phyloP scores from a whole-genome alignment of 75 land plant genomes.

The Larix kaempferi region DNA sequence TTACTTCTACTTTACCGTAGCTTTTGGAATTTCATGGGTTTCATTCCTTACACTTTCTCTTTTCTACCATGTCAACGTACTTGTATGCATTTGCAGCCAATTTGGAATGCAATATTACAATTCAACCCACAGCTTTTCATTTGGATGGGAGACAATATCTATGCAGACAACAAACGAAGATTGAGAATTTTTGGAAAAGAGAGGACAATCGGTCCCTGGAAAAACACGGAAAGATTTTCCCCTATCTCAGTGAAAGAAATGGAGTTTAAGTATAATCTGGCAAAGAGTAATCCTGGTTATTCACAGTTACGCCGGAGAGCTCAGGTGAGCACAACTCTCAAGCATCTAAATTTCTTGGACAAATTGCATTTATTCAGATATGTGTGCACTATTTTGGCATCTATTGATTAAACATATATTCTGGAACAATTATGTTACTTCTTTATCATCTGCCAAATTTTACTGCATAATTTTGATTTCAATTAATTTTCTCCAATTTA shows the following conservation, averaged over 20 bases:
- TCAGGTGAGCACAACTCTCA: constrained; percentile 27
- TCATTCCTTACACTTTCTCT: background rate
- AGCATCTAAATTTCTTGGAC: background rate
- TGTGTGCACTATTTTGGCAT: background rate
- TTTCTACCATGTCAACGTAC: background rate
- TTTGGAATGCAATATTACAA: constrained; percentile 65
- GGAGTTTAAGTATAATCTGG: constrained; percentile 40
- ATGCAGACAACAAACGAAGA: constrained; percentile 66
- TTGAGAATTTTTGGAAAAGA: constrained; percentile 49
- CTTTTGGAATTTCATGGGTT: background rate
- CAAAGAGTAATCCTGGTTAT: constrained; percentile 68
- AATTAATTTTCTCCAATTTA: background rate
- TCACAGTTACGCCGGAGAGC: constrained; percentile 35
- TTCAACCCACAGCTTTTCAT: constrained; percentile 81
- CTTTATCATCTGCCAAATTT: background rate
- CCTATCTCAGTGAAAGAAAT: constrained; percentile 61
- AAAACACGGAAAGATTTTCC: constrained; percentile 63
- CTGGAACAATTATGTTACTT: background rate
- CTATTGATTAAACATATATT: background rate
- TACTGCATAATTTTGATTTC: background rate
- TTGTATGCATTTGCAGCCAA: constrained; percentile 50
- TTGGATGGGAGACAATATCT: constrained; percentile 92
- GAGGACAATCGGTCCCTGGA: constrained; percentile 86
- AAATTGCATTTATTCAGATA: background rate
- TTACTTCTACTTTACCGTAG: background rate